A percentile compares a stretch with the other conserved stretches of the same genome.
phyloP scores from a whole-genome alignment of 495 filamentous ascomycete genomes.

The Penicillium ucsense region DNA sequence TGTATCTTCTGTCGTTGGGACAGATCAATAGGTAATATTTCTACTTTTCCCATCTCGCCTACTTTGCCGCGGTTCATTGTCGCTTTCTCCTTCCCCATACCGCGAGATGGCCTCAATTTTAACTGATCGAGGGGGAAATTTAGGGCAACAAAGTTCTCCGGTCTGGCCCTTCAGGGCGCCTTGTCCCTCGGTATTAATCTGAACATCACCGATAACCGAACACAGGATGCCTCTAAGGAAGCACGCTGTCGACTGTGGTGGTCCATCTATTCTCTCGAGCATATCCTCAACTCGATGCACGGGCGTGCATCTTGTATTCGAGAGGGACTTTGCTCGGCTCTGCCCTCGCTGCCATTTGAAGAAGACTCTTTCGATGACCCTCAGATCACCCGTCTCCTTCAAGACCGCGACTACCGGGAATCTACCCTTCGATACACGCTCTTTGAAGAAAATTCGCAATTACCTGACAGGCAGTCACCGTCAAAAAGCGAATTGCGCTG shows the following conservation, averaged over 20 bases:
- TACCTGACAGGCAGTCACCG: neutral
- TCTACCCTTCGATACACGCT: conserved; percentile 23
- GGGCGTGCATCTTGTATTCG: conserved; percentile 50
- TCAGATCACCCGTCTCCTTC: conserved; percentile 12
- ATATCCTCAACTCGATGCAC: conserved; percentile 47
- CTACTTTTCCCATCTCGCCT: too few species aligned
- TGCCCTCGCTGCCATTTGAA: conserved; percentile 43
- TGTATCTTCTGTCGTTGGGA: conserved; percentile 50
- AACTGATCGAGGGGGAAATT: neutral
- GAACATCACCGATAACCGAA: conserved; percentile 39
- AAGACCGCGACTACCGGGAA: conserved; percentile 11
- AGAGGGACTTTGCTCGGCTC: conserved; percentile 42
- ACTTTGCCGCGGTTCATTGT: too few species aligned
- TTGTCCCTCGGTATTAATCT: conserved; percentile 52
- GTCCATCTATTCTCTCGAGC: conserved; percentile 50
- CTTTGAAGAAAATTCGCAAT: conserved; percentile 11
- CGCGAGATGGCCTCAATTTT: neutral
- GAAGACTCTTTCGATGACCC: conserved; percentile 34
- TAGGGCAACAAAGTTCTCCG: conserved; percentile 49
- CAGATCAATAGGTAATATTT: conserved; percentile 49
- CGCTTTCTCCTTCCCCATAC: too few species aligned
- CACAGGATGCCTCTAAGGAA: conserved; percentile 45
- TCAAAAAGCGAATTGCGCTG: conserved; percentile 4
- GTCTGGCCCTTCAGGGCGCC: conserved; percentile 49
- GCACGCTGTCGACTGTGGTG: conserved; percentile 54